Evolutionary conservation across 148 eudicot genomes (phyloP).

Genomic region (Nepenthes mirabilis): DNA sequence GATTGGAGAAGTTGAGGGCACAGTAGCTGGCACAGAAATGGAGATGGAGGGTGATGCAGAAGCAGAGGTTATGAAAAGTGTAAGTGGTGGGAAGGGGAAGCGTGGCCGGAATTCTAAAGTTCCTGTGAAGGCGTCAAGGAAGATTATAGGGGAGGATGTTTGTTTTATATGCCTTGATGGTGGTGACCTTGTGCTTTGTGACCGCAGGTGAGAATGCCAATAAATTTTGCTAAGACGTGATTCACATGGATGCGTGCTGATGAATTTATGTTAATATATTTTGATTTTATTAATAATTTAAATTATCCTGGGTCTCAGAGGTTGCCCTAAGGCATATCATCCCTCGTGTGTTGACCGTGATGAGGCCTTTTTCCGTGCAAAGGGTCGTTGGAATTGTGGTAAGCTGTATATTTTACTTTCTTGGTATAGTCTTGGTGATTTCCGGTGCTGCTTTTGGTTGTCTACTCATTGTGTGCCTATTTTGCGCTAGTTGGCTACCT

Average conservation of each 20-base stretch:
- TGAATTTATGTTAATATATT: background rate
- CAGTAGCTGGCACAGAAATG: background rate
- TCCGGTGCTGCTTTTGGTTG: no score
- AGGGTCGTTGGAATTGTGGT: slow-evolving; percentile 96
- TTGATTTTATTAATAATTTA: background rate
- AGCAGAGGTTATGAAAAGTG: slow-evolving; percentile 20
- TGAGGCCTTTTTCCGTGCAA: slow-evolving; percentile 69
- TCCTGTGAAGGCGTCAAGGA: slow-evolving; percentile 27
- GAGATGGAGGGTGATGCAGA: slow-evolving; percentile 19
- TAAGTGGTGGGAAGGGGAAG: slow-evolving; percentile 59
- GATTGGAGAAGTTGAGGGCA: background rate
- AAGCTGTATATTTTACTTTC: slow-evolving; percentile 11
- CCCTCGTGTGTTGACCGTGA: slow-evolving; percentile 87
- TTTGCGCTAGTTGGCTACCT: background rate
- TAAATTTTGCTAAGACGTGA: background rate
- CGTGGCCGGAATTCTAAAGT: slow-evolving; percentile 42
- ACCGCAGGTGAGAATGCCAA: slow-evolving; percentile 46
- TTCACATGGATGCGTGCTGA: background rate
- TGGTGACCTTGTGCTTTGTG: slow-evolving; percentile 89
- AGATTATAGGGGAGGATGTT: slow-evolving; percentile 73
- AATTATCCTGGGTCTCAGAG: slow-evolving; percentile 30
- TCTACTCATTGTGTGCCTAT: no score
- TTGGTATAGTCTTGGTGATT: background rate
- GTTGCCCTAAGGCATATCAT: slow-evolving; percentile 92
- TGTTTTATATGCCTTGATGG: slow-evolving; percentile 98